These are phyloP conservation scores for Eucalyptus erythrocorys DNA, from an alignment of 345 rosid species.

Conservation along the genomic window DNA sequence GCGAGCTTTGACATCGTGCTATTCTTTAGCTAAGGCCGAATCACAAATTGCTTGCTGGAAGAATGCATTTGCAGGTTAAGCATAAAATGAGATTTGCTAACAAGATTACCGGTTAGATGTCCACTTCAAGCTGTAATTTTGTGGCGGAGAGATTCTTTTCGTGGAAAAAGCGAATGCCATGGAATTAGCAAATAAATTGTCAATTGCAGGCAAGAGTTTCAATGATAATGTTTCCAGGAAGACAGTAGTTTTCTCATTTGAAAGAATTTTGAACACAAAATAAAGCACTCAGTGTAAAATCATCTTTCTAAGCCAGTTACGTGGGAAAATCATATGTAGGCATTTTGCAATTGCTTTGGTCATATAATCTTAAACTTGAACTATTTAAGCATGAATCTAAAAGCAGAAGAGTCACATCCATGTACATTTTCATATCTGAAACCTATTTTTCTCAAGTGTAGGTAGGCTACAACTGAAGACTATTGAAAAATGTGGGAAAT, in stretches of 20 bases:
- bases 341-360: too few relatives aligned
- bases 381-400: too few relatives aligned
- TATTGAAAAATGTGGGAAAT: background rate
- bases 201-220: too few relatives aligned
- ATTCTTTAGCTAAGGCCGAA: background rate
- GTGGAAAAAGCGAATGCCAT: background rate
- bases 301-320: accelerated
- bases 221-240: too few relatives aligned
- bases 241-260: too few relatives aligned
- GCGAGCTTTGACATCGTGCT: background rate
- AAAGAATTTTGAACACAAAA: too few relatives aligned
- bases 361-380: too few relatives aligned
- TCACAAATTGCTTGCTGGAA: background rate
- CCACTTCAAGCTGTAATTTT: slow-evolving; percentile 30
- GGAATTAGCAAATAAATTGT: background rate
- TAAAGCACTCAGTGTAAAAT: accelerated
- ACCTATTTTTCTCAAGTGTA: too few relatives aligned
- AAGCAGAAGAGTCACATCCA: too few relatives aligned
- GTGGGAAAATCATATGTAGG: accelerated
- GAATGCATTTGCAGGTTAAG: background rate
- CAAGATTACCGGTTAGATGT: background rate
- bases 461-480: too few relatives aligned
- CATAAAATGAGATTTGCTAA: background rate
- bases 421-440: too few relatives aligned
- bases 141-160: background rate